Evolutionary conservation across 352 stramenopile species (phyloP).

Genomic region (Phytophthora hibernalis): DNA sequence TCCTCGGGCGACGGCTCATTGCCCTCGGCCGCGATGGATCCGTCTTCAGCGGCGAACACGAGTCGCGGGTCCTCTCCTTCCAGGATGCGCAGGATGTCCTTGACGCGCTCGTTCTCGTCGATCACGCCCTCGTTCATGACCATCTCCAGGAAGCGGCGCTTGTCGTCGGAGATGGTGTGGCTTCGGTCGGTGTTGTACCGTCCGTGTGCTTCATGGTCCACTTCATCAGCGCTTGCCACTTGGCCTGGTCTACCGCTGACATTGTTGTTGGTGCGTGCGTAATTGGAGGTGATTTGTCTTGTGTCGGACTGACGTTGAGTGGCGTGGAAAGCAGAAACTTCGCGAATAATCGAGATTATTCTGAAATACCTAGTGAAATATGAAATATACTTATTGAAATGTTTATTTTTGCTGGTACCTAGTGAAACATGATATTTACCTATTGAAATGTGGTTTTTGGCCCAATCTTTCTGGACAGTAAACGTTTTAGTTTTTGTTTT

Average conservation of each 20-base stretch:
- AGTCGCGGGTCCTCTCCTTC: conserved; percentile 74
- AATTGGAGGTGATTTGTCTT: not conserved
- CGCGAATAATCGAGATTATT: conserved; percentile 2
- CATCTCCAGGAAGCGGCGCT: conserved; percentile 80
- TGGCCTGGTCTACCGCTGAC: conserved; percentile 74
- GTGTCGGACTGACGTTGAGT: not conserved
- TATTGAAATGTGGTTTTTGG: too few species aligned
- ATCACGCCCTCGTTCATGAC: conserved; percentile 88
- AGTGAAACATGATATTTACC: too few species aligned
- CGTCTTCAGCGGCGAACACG: conserved; percentile 66
- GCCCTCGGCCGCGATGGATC: conserved; percentile 42
- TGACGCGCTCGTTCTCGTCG: conserved; percentile 86
- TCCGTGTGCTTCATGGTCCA: conserved; percentile 91
- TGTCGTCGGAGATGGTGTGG: conserved; percentile 78
- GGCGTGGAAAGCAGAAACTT: not conserved
- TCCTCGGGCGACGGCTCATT: conserved; percentile 62
- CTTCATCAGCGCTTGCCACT: conserved; percentile 89
- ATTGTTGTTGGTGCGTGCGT: not conserved
- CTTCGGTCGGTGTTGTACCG: conserved; percentile 69
- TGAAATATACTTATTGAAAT: too few species aligned
- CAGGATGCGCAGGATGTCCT: conserved; percentile 85
- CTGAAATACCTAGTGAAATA: too few species aligned
- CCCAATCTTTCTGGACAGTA: too few species aligned
- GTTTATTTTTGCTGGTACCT: too few species aligned
- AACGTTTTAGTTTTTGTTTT: too few species aligned